Conservation (phyloP, 495 filamentous ascomycete genomes). For the Annulohypoxylon bovei region DNA sequence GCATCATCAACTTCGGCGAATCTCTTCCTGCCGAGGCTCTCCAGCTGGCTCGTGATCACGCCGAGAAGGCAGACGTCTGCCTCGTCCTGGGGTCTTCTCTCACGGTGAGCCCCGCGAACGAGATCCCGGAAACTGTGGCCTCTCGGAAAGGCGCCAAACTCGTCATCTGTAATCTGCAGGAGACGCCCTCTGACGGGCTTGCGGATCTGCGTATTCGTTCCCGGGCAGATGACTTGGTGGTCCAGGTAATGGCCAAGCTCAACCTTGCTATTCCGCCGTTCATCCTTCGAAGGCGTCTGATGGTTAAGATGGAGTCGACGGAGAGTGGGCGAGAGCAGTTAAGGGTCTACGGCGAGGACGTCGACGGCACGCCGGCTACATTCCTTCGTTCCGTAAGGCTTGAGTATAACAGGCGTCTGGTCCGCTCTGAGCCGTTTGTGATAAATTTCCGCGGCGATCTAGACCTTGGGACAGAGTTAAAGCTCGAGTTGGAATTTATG, state of each 20-base stretch:
- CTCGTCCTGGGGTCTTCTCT: slow-evolving; percentile 58
- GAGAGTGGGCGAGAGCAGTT: slow-evolving; percentile 38
- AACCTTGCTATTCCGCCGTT: slow-evolving; percentile 50
- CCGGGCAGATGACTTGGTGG: slow-evolving; percentile 53
- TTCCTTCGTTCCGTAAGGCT: slow-evolving; percentile 54
- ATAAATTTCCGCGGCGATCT: slow-evolving; percentile 46
- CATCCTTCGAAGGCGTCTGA: slow-evolving; percentile 45
- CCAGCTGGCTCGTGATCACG: slow-evolving; percentile 47
- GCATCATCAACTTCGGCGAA: slow-evolving; percentile 59
- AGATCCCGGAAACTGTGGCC: slow-evolving; percentile 52
- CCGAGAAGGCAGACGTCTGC: slow-evolving; percentile 54
- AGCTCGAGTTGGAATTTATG: slow-evolving; percentile 58
- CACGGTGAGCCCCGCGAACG: slow-evolving; percentile 55
- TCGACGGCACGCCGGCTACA: slow-evolving; percentile 56
- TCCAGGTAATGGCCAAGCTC: slow-evolving; percentile 52
- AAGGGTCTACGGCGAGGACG: slow-evolving; percentile 49
- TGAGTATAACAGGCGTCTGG: slow-evolving; percentile 46
- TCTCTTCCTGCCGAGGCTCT: slow-evolving; percentile 44
- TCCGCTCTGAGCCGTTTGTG: slow-evolving; percentile 52
- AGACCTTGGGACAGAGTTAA: slow-evolving; percentile 41
- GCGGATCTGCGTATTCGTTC: slow-evolving; percentile 46
- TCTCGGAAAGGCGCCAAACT: slow-evolving; percentile 43
- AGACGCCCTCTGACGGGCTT: slow-evolving; percentile 52
- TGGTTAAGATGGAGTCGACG: slow-evolving; percentile 41
- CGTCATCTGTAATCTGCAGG: slow-evolving; percentile 58